Base-by-base conservation (phyloP, 352 stramenopile species). In the Globisporangium echinulatum region DNA sequence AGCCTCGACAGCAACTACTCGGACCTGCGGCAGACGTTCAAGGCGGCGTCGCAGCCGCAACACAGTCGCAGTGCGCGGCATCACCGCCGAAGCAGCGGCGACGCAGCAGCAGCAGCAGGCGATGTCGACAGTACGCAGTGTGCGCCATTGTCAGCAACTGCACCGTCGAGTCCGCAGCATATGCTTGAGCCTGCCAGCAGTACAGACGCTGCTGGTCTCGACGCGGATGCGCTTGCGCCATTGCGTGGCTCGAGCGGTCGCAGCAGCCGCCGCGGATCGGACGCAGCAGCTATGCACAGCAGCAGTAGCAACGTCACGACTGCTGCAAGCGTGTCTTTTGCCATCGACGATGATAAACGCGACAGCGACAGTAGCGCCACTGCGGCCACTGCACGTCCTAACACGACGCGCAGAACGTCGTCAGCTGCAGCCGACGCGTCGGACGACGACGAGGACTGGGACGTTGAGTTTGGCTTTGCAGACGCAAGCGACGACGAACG, bases 381-480 rank as follows among this genome's bases (percentile, higher is more conserved):
- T 33, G 25, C 25, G 25, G 25, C 25, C 25, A 33, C 25, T 33
- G 25, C 25, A 33, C 25, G 25, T 33, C 25, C 25, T 1, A 33
- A 33, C 2, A 3, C 2, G 25, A 33, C 25, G 25, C 25, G 25
- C 25, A 33, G 25, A 33, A 33, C 2, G 25, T 33, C 25, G 25
- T 33, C 25, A 33, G 25, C 25, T 33, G 25, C 25, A 43, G 39
- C 39, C 39, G 7, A 13, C 39, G 39, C 39, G 39, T 43, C 39
- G n/a, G 68, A 76, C 4, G 74, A 79, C 5, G 75, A 85, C 25
- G 75, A 85, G 52, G 78, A 92, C 62, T 92, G 83, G 83, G 83
- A 92, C 60, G 77, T 76, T 38, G 81, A 92, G 70, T 90, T 92
- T 62, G 82, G 82, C 42, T 89, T 92, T 51, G 73, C 67, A 0